Evolutionary conservation across 768 basidiomycete species (phyloP).

Genomic region (Mycena alexandri): DNA sequence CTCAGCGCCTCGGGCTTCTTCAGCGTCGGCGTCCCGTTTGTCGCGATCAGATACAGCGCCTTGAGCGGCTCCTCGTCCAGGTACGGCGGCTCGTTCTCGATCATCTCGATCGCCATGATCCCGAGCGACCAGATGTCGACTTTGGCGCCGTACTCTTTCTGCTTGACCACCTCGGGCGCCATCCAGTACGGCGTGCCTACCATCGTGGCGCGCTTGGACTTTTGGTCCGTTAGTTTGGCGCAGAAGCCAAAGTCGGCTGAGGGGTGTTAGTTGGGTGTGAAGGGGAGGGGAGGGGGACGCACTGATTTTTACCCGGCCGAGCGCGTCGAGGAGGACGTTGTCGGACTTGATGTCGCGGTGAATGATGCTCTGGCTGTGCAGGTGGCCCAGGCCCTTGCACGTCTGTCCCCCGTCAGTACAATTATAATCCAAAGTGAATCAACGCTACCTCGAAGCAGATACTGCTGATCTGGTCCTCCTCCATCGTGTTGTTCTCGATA

Average conservation of each 20-base stretch:
- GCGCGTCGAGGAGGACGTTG: constrained; percentile 92
- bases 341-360: constrained; percentile 98
- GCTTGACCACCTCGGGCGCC: constrained; percentile 98
- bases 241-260: constrained; percentile 97
- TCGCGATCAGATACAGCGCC: constrained; percentile 95
- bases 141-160: constrained; percentile 96
- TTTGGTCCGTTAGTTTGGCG: constrained; percentile 95
- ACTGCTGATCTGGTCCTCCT: constrained; percentile 95
- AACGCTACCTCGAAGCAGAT: constrained; percentile 88
- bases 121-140: constrained; percentile 98
- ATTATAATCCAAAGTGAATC: not conserved
- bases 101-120: constrained; percentile 99
- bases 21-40: constrained; percentile 97
- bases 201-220: constrained; percentile 98
- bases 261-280: constrained; percentile 13
- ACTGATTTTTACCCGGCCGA: constrained; percentile 98
- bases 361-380: constrained; percentile 95
- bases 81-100: constrained; percentile 97
- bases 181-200: constrained; percentile 99
- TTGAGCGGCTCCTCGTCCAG: constrained; percentile 95
- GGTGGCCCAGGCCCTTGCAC: constrained; percentile 92
- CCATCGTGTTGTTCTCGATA: constrained; percentile 95
- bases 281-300: constrained; percentile 50
- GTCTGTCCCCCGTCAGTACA: constrained; percentile 67
- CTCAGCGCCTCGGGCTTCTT: constrained; percentile 96